Evolutionary conservation across 2,329 filamentous ascomycete genomes (phyloP), one percentile per base, ranked within the genome.

Genomic region (Hirsutella rhossiliensis): DNA sequence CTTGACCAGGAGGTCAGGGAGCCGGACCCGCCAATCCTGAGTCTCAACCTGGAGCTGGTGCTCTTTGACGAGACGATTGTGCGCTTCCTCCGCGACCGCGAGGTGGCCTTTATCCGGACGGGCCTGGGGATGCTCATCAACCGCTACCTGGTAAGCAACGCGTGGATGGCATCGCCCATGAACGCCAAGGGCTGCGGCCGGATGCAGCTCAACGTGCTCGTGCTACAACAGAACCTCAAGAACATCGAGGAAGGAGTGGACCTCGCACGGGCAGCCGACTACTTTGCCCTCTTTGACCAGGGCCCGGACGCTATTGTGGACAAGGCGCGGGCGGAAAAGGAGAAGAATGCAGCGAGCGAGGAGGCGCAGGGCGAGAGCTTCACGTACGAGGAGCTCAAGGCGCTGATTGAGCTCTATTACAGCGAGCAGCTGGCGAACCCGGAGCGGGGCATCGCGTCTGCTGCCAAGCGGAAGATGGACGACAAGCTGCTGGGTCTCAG

Each of bases 161-260:
- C 81, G 2, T 68, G 73, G 17, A 75, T 77, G 57, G 84, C 90
- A 38, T 79, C 80, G 41, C 80, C 83, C 8, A 90, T 98, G 80
- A 96, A 98, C 61, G 68, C 66, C 32, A 78, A 84, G 54, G 92
- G 92, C 37, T 86, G 82, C 47, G 79, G 81, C n/a, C 78, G 88
- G 32, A 88, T 98, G 78, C 83, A 88, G 60, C 78, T 97, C 56
- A 95, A 98, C 60, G 87, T 96, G 41, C 74, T 96, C 20, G 92
- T 98, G 36, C 70, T 98, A 42, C 90, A 97, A 64, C 92, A 98
- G 60, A 96, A 95, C 56, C 77, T 98, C 44, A 95, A 95, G 68
- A 94, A 94, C 52, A 82, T 98, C 43, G 87, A 92, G 62, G 71
- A 76, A 2, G 75, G 75, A 9, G 81, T 85, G 3, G 72, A 76